Base-by-base conservation (phyloP, 441 rosid genomes). In the Erodium trifolium region DNA sequence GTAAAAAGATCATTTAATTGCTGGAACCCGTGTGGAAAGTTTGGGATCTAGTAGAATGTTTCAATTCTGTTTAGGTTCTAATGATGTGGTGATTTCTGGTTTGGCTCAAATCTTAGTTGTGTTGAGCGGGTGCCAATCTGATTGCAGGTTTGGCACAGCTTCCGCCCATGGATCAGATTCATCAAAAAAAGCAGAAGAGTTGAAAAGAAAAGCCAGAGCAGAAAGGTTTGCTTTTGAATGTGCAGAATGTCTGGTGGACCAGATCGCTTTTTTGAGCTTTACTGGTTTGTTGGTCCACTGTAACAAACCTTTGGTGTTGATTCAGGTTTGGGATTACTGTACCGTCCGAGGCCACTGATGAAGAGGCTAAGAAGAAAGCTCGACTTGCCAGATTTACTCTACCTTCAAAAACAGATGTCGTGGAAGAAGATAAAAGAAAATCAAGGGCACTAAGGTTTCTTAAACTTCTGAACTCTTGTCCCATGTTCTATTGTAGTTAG, bases 121-220 rank as follows among this genome's bases (percentile, higher is more conserved):
- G 55, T 47, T 16, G 16, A 14, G 62, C 6, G 27, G 62, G 62
- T 16, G 23, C 62, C 16, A 17, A 18, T 39, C 6, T 17, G 41
- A 51, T 57, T 67, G 45, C 65, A 88, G 93, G 91, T 88, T 88
- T 73, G 91, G 91, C 53, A 77, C 81, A 67, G 82, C 75, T 4
- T 67, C 82, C 11, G 59, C 67, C 37, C 80, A 74, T 65, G 84
- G 65, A 35, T 78, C 63, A 57, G 63, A 57, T 17, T 18, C 63
- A 57, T 57, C 31, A 7, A 57, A 57, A 29, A 57, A 57, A 18
- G 29, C 86, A 4, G 98, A 92, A 82, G 96, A 85, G 55, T 73
- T 86, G 79, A 94, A 92, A 82, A 87, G 92, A 78, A 94, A 88
- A 77, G 91, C 94, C 71, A 81, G 98, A 82, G 93, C 98, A 62